A percentile compares a stretch with the other conserved stretches of the same genome.
Evolutionary conservation across 805 yeast species (phyloP).

Genomic region (Schwanniomyces yamadae): DNA sequence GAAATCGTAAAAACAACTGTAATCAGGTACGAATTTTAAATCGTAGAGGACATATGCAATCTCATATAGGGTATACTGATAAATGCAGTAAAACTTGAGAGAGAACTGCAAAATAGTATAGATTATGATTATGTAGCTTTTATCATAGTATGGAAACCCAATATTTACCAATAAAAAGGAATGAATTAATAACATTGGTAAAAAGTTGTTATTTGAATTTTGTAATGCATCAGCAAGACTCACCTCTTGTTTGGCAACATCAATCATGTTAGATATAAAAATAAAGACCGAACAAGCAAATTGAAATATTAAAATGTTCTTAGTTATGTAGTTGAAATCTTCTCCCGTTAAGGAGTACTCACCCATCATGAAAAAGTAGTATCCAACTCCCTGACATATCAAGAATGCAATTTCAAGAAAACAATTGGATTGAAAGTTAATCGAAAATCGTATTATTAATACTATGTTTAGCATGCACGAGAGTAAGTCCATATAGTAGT

Average conservation of each 20-base stretch:
- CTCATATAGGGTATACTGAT: conserved; percentile 32
- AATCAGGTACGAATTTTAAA: conserved; percentile 7
- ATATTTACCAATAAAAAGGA: conserved; percentile 29
- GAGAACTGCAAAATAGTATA: conserved; percentile 23
- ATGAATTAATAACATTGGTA: conserved; percentile 35
- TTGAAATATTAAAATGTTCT: background rate
- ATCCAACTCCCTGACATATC: conserved; percentile 17
- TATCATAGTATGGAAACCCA: conserved; percentile 16
- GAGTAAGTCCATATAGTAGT: conserved; percentile 18
- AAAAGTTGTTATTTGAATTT: conserved; percentile 33
- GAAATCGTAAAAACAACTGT: conserved; percentile 11
- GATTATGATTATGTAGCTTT: conserved; percentile 6
- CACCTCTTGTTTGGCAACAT: background rate
- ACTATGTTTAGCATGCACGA: conserved; percentile 26
- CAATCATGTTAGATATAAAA: conserved; percentile 3
- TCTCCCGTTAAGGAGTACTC: conserved; percentile 5
- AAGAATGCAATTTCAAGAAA: conserved; percentile 22
- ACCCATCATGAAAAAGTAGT: conserved; percentile 10
- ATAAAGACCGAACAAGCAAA: conserved; percentile 1
- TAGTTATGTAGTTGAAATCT: background rate
- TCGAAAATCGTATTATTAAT: conserved; percentile 28
- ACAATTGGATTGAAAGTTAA: conserved; percentile 8
- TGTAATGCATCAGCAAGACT: conserved; percentile 1
- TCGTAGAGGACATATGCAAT: conserved; percentile 16
- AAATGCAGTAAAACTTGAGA: conserved; percentile 34